Evolutionary conservation across 129 eudicot genomes (phyloP).

Genomic region (Tagetes patula): DNA sequence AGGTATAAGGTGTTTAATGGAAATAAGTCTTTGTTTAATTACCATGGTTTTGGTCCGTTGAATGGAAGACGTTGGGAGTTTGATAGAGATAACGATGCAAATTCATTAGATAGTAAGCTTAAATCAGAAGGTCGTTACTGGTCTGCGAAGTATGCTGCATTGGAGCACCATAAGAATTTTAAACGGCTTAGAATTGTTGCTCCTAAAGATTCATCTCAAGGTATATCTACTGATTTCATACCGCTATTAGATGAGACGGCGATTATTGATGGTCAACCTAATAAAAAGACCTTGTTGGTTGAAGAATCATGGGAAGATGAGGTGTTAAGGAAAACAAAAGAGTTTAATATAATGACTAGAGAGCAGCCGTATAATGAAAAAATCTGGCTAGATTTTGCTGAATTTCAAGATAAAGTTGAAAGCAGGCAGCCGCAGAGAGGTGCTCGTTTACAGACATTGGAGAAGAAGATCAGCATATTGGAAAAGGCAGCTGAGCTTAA

Average conservation of each 20-base stretch:
- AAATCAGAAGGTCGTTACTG: conserved; percentile 88
- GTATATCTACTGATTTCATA: conserved; percentile 45
- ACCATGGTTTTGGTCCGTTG: conserved; percentile 15
- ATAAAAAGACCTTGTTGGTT: conserved; percentile 33
- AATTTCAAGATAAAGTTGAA: conserved; percentile 91
- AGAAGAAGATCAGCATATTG: conserved; percentile 91
- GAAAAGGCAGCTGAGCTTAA: conserved; percentile 90
- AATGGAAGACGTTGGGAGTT: conserved; percentile 34
- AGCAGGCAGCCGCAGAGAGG: conserved; percentile 84
- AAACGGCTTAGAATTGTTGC: conserved; percentile 63
- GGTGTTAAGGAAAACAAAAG: conserved; percentile 76
- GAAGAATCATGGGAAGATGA: conserved; percentile 99
- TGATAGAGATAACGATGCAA: conserved; percentile 66
- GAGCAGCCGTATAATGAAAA: conserved; percentile 72
- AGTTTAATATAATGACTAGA: conserved; percentile 78
- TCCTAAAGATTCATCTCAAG: conserved; percentile 33
- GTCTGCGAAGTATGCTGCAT: conserved; percentile 76
- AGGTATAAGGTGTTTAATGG: conserved; percentile 61
- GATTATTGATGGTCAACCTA: conserved; percentile 31
- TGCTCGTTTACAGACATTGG: conserved; percentile 88
- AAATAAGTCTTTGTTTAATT: conserved; percentile 28
- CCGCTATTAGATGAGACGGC: conserved; percentile 47
- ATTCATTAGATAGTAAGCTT: conserved; percentile 60
- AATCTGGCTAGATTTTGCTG: conserved; percentile 74
- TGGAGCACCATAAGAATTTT: conserved; percentile 76